Evolutionary conservation across 139 green algal genomes (phyloP), one percentile per base, ranked within the genome.

Genomic region (Micromonas commoda): DNA sequence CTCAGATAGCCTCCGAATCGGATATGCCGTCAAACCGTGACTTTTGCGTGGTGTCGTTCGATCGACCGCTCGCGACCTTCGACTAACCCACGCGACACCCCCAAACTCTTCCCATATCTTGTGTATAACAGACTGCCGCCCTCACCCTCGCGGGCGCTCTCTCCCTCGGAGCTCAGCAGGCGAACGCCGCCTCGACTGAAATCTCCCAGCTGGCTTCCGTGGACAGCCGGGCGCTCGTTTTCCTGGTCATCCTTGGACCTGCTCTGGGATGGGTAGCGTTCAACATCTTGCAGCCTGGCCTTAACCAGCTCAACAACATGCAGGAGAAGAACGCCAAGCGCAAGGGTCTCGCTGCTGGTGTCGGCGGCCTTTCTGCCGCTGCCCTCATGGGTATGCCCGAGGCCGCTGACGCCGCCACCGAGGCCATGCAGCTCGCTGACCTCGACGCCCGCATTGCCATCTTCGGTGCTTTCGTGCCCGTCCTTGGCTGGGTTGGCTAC

Each of bases 401-500:
- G 21, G 26, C 53, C 19, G 71, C 72, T 24, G 78, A 83, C n/a
- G 80, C 79, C 23, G 76, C 69, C 26, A 32, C 33, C 31, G 88
- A 96, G 85, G 35, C 93, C 3, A 82, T 82, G 2, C 77, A 89
- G 66, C 78, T 90, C 61, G 68, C 71, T 90, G 67, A 24, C 81
- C 63, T 71, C 32, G 68, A 57, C 67, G 67, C 66, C 35, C 37
- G 51, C 37, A 77, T 66, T 24, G 35, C 71, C 51, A 77, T 77
- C 71, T 66, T 77, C 28, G 63, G 63, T 3, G 71, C 64, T 35
- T 53, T 61, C 87, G 20, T 39, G 21, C 85, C 87, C 32, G 89
- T 65, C n/a, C 35, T 92, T 21, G 88, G 84, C 52, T 92, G 89
- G 90, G 90, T 93, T 63, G 83, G 32, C 23, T 92, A 93, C 82